Evolutionary conservation across 2,329 filamentous ascomycete species (phyloP).

Genomic region (Hypoxylon sp.): DNA sequence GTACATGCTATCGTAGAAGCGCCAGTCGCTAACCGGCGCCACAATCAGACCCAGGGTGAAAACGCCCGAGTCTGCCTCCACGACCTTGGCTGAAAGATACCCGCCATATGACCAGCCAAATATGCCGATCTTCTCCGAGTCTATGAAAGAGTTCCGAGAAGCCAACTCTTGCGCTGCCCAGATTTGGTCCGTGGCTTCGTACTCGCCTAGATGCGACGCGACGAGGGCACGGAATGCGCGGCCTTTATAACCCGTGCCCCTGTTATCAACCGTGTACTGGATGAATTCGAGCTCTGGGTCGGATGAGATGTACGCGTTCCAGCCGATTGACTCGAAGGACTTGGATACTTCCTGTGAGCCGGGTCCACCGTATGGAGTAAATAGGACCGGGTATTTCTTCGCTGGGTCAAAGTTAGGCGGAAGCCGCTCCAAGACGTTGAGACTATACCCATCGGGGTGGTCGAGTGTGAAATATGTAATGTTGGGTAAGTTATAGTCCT

Average conservation of each 20-base stretch:
- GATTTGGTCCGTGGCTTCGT: constrained; percentile 77
- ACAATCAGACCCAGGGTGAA: constrained; percentile 76
- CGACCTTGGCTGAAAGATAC: constrained; percentile 75
- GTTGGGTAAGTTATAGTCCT: constrained; percentile 74
- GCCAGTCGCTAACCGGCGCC: constrained; percentile 77
- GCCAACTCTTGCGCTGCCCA: constrained; percentile 73
- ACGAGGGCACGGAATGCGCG: constrained; percentile 73
- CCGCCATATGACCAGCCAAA: constrained; percentile 80
- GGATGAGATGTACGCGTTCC: constrained; percentile 74
- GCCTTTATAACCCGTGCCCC: constrained; percentile 76
- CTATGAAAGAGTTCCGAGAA: constrained; percentile 66
- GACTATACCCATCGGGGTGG: constrained; percentile 71
- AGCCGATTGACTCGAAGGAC: constrained; percentile 67
- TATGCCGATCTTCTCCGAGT: constrained; percentile 73
- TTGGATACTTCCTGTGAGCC: constrained; percentile 74
- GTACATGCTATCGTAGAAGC: constrained; percentile 80
- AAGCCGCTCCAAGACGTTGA: constrained; percentile 76
- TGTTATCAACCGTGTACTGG: constrained; percentile 77
- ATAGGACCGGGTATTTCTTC: constrained; percentile 76
- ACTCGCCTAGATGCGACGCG: constrained; percentile 70
- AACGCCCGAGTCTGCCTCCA: constrained; percentile 72
- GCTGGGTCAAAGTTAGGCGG: constrained; percentile 74
- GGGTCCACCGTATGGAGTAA: constrained; percentile 78
- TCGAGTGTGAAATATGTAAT: constrained; percentile 74
- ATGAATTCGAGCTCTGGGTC: constrained; percentile 78